phyloP scores from a whole-genome alignment of 768 basidiomycete species.

The Suillus weaverae region DNA sequence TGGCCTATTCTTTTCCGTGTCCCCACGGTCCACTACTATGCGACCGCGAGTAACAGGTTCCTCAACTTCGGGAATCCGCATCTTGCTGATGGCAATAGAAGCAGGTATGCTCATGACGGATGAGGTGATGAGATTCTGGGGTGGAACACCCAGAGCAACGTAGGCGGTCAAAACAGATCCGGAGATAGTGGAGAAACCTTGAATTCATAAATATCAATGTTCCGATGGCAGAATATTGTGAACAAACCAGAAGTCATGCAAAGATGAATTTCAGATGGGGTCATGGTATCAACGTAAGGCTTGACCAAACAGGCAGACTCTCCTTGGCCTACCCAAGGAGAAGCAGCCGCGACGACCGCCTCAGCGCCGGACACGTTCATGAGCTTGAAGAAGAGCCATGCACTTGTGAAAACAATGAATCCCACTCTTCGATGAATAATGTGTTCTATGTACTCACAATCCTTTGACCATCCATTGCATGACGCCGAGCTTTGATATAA shows the following conservation, averaged over 20 bases:
- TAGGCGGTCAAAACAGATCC: constrained; percentile 89
- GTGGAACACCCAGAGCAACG: constrained; percentile 72
- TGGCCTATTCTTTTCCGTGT: constrained; percentile 51
- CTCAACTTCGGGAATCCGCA: constrained; percentile 81
- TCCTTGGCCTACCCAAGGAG: constrained; percentile 92
- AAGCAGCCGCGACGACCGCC: constrained; percentile 88
- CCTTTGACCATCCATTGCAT: constrained; percentile 93
- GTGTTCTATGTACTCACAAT: constrained; percentile 53
- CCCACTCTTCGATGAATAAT: background rate
- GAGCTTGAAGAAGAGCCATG: constrained; percentile 92
- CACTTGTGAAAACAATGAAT: constrained; percentile 40
- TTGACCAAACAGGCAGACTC: constrained; percentile 85
- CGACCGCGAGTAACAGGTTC: constrained; percentile 84
- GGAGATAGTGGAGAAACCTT: constrained; percentile 86
- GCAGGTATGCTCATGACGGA: constrained; percentile 96
- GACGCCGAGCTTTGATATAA: constrained; percentile 55
- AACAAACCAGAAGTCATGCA: constrained; percentile 78
- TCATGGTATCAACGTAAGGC: constrained; percentile 85
- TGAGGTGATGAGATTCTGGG: constrained; percentile 81
- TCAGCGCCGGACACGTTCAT: constrained; percentile 94
- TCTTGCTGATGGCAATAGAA: constrained; percentile 88
- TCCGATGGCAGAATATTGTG: background rate
- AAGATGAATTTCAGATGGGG: constrained; percentile 81
- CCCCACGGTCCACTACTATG: constrained; percentile 80
- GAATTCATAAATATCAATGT: constrained; percentile 8